Evolutionary conservation across 2,329 filamentous ascomycete genomes (phyloP), one percentile per base, ranked within the genome.

Genomic region (Calonectria pteridis): DNA sequence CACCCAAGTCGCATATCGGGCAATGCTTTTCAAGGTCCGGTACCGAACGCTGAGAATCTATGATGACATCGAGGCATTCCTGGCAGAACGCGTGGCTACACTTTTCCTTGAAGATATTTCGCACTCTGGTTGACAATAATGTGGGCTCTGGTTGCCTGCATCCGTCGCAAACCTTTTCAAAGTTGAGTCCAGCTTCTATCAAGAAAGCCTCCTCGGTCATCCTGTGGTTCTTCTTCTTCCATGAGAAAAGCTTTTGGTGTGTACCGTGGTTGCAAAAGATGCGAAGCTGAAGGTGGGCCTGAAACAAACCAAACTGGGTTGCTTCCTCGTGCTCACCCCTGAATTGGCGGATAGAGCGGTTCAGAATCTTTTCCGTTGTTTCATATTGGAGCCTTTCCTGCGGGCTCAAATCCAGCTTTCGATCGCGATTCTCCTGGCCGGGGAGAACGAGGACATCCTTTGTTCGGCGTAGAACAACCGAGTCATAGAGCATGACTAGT

Each of bases 191-290:
- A 13, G 79, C 28, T 14, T 75, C 78, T 11, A 53, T 51, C 13
- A 79, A 64, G 14, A 77, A 43, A 7, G 79, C 81, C 55, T 84
- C 81, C n/a, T 87, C 69, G 1, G 18, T 1, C 14, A 20, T 50
- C 16, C 59, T 66, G 4, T 55, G 82, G 4, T 81, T 81, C 31
- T 80, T 82, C 31, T 80, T 82, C 51, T 79, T 79, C 87, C 87
- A 88, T 1, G 85, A 86, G 55, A 87, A 86, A 0, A 77, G 81
- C 43, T 86, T 83, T 73, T 88, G 87, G 75, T 83, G 87, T 0
- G 88, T 89, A 0, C 87, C 88, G 73, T 89, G 87, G 69, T 89
- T 89, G 77, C 87, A 89, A 1, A 89, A 73, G 7, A 88, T 85
- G 0, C 87, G 84, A 16, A 89, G 77, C 71, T 88, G 86, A 0